These are phyloP conservation scores for Fonsecaea erecta DNA, from an alignment of 2,329 filamentous ascomycete species.

Conservation along the genomic window DNA sequence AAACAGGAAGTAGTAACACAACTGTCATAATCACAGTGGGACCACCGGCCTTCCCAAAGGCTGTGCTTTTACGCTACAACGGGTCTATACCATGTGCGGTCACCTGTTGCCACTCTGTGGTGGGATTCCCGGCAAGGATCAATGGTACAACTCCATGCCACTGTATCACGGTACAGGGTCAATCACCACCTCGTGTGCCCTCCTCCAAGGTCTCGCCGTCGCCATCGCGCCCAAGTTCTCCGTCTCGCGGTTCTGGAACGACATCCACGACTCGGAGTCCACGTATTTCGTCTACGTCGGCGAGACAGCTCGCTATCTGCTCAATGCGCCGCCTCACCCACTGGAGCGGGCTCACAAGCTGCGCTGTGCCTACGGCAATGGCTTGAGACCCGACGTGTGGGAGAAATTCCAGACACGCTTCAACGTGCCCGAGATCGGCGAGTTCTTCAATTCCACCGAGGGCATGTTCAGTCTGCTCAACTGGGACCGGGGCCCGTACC, in stretches of 20 bases:
- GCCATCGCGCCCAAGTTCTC: conserved; percentile 46
- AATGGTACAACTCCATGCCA: conserved; percentile 78
- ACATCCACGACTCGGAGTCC: conserved; percentile 46
- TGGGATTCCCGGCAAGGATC: conserved; percentile 48
- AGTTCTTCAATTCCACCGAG: conserved; percentile 81
- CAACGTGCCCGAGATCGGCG: conserved; percentile 59
- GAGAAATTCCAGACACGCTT: conserved; percentile 49
- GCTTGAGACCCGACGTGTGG: conserved; percentile 56
- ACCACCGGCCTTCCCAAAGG: conserved; percentile 79
- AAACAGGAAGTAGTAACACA: background rate
- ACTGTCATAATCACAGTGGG: conserved; percentile 5
- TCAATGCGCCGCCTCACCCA: conserved; percentile 50
- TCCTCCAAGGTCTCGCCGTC: conserved; percentile 52
- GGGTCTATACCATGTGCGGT: conserved; percentile 48
- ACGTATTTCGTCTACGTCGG: conserved; percentile 64
- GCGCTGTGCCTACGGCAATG: conserved; percentile 54
- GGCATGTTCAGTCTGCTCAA: conserved; percentile 69
- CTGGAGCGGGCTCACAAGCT: conserved; percentile 53
- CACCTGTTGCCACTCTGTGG: conserved; percentile 29
- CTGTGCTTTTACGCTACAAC: conserved; percentile 62
- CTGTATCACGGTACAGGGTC: conserved; percentile 77
- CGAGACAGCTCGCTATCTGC: conserved; percentile 56
- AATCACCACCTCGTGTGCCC: conserved; percentile 60
- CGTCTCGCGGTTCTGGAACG: conserved; percentile 38
- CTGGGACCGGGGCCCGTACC: conserved; percentile 64